A percentile compares a stretch with the other conserved stretches of the same genome.
Evolutionary conservation across 495 filamentous ascomycete genomes (phyloP).

Genomic region (Xanthoparmelia taractica): DNA sequence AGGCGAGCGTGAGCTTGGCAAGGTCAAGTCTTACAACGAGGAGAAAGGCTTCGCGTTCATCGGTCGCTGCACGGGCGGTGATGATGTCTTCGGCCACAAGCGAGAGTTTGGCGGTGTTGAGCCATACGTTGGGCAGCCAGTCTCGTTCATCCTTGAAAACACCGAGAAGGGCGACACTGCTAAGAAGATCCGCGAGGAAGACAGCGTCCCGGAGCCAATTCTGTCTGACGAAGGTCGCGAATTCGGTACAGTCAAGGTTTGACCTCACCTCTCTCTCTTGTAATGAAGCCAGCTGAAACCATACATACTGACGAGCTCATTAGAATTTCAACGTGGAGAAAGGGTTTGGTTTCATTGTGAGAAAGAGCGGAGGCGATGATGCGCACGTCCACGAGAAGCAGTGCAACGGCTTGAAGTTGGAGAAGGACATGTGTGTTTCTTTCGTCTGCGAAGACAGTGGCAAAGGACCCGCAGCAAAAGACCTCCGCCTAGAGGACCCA

Average conservation of each 20-base stretch:
- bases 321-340: constrained; percentile 13
- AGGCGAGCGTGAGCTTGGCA: constrained; percentile 17
- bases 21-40: constrained; percentile 20
- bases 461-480: constrained; percentile 14
- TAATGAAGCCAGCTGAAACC: background rate
- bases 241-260: constrained; percentile 15
- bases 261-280: background rate
- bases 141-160: constrained; percentile 13
- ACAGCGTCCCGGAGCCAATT: constrained; percentile 15
- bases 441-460: constrained; percentile 14
- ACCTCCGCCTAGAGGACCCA: constrained; percentile 14
- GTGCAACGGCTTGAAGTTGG: constrained; percentile 5
- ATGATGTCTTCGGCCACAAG: constrained; percentile 17
- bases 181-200: constrained; percentile 19
- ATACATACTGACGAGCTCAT: background rate
- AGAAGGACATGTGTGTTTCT: constrained; percentile 16
- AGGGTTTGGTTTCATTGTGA: constrained; percentile 10
- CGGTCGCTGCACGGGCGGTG: constrained; percentile 9
- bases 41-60: constrained; percentile 19
- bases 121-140: constrained; percentile 15
- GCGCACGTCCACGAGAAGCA: constrained; percentile 15
- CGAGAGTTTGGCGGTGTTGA: constrained; percentile 12
- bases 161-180: constrained; percentile 19
- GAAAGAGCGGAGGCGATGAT: constrained; percentile 7
- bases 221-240: constrained; percentile 15